Percentiles rank a stretch among this genome's conserved stretches.
phyloP scores from a whole-genome alignment of 768 basidiomycete species.

The Tulasnella sp. region DNA sequence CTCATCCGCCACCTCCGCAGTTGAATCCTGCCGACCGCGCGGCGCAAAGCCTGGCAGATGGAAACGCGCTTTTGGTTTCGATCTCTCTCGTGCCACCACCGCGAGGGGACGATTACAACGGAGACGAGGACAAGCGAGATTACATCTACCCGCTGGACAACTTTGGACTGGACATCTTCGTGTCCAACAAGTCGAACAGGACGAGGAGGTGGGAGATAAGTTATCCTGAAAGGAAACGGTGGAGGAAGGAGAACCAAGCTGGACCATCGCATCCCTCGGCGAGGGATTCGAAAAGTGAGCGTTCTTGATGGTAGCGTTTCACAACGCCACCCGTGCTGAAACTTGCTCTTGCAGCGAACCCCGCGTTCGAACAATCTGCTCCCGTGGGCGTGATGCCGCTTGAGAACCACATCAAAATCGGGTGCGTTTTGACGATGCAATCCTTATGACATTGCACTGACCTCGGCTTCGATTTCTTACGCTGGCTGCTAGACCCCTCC shows the following conservation, averaged over 20 bases:
- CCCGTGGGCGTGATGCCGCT: slow-evolving; percentile 69
- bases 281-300: slow-evolving; percentile 15
- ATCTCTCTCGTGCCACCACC: slow-evolving; percentile 54
- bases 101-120: background rate
- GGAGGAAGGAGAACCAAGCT: slow-evolving; percentile 21
- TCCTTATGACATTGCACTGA: too few species aligned
- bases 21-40: background rate
- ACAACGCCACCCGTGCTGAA: background rate
- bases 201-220: slow-evolving; percentile 77
- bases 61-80: slow-evolving; percentile 59
- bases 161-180: slow-evolving; percentile 84
- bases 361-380: background rate
- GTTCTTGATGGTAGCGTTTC: background rate
- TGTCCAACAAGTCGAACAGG: slow-evolving; percentile 77
- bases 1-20: slow-evolving; percentile 13
- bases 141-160: slow-evolving; percentile 70
- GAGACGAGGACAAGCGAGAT: slow-evolving; percentile 43
- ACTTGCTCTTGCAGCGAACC: background rate
- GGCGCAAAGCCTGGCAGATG: background rate
- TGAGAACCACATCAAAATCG: slow-evolving; percentile 77
- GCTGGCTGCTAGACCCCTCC: slow-evolving; percentile 60
- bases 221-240: slow-evolving; percentile 52
- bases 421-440: slow-evolving; percentile 52
- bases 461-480: too few species aligned
- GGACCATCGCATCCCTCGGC: background rate